Conservation (phyloP, 768 basidiomycete species). For the Phallus indusiatus region DNA sequence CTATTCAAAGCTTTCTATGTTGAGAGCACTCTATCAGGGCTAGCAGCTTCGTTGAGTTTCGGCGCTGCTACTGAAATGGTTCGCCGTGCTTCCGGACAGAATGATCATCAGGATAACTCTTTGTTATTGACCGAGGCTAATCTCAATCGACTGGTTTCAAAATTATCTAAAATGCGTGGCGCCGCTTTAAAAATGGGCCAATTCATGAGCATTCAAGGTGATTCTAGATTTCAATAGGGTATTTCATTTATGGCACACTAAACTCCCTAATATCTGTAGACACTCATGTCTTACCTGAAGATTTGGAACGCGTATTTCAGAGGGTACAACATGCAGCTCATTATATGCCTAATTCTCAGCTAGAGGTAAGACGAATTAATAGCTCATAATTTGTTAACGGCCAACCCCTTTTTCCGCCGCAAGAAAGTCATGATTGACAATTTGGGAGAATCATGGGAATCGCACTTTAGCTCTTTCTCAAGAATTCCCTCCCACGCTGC, state of each 20-base stretch:
- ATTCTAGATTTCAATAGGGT: not conserved
- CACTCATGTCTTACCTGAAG: slow-evolving; percentile 77
- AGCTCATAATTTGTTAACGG: not conserved
- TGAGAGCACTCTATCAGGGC: slow-evolving; percentile 39
- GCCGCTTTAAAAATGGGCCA: slow-evolving; percentile 96
- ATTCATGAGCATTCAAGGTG: slow-evolving; percentile 94
- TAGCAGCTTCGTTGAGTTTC: slow-evolving; percentile 81
- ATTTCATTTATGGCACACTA: not conserved
- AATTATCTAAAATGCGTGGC: slow-evolving; percentile 91
- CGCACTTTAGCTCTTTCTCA: slow-evolving; percentile 65
- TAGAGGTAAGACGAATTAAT: slow-evolving; percentile 55
- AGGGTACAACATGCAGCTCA: slow-evolving; percentile 92
- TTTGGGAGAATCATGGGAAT: slow-evolving; percentile 66
- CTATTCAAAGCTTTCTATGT: not conserved
- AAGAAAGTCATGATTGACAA: slow-evolving; percentile 62
- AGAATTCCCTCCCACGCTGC: slow-evolving; percentile 90
- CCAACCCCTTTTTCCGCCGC: slow-evolving; percentile 20
- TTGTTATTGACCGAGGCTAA: slow-evolving; percentile 89
- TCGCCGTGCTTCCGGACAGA: slow-evolving; percentile 45
- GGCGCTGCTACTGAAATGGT: slow-evolving; percentile 86
- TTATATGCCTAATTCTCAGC: slow-evolving; percentile 99
- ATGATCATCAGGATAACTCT: slow-evolving; percentile 27
- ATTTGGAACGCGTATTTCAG: slow-evolving; percentile 81
- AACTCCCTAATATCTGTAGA: slow-evolving; percentile 37
- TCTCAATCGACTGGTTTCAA: slow-evolving; percentile 78